A percentile compares a stretch with the other conserved stretches of the same genome.
phyloP scores from a whole-genome alignment of 192 early-diverging fungal genomes.

The Backusella macrospora region DNA sequence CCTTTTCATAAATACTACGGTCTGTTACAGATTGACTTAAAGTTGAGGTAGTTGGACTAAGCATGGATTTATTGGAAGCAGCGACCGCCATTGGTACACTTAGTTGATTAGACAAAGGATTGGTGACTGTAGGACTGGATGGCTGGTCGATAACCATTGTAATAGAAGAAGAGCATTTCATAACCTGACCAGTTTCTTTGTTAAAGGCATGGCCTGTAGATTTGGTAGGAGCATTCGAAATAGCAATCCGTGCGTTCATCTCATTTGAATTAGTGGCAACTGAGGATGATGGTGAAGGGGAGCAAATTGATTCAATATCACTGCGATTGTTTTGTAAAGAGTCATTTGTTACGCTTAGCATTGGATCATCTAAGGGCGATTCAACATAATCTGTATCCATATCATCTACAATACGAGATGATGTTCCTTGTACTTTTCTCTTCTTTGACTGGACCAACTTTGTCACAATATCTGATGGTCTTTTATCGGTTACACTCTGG shows the following conservation, averaged over 20 bases:
- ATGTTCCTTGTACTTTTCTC: background rate
- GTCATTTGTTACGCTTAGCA: background rate
- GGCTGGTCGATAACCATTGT: background rate
- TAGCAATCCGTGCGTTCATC: background rate
- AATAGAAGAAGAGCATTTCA: background rate
- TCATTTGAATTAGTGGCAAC: background rate
- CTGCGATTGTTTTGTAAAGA: background rate
- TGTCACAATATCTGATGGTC: background rate
- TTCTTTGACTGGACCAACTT: background rate
- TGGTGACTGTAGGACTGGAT: background rate
- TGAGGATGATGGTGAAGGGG: background rate
- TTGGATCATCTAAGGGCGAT: too few relatives aligned
- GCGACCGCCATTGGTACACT: background rate
- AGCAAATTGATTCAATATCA: background rate
- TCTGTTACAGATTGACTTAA: background rate
- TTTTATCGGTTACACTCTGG: background rate
- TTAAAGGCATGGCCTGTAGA: background rate
- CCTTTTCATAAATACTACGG: background rate
- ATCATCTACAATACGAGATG: background rate
- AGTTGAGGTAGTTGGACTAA: background rate
- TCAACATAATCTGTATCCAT: too few relatives aligned
- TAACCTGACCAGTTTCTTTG: too few relatives aligned
- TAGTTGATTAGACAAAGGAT: background rate
- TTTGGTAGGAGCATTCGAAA: background rate
- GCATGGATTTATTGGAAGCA: background rate